phyloP scores from a whole-genome alignment of 2,329 filamentous ascomycete genomes.

The Trichoderma hamatum region DNA sequence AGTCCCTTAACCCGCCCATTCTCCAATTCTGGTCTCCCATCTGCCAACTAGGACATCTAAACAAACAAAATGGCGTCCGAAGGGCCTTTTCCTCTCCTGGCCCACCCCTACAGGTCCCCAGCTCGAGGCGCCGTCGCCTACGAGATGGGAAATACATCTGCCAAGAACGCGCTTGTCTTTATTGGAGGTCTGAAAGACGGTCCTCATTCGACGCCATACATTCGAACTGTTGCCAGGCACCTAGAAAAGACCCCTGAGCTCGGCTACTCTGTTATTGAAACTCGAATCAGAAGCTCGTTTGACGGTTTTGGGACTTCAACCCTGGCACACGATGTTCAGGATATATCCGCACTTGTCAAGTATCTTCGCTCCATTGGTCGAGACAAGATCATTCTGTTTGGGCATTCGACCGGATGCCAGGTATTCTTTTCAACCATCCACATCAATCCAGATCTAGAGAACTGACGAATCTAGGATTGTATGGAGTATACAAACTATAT shows the following conservation, averaged over 20 bases:
- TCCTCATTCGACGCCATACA: conserved; percentile 65
- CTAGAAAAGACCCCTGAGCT: conserved; percentile 45
- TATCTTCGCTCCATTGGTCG: conserved; percentile 56
- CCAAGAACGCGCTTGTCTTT: conserved; percentile 66
- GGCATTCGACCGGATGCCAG: conserved; percentile 63
- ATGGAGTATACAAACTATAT: conserved; percentile 56
- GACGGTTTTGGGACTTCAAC: conserved; percentile 54
- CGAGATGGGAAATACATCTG: conserved; percentile 46
- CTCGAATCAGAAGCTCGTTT: conserved; percentile 59
- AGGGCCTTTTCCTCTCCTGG: conserved; percentile 47
- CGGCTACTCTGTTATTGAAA: conserved; percentile 59
- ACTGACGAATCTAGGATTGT: conserved; percentile 49
- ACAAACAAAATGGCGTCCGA: conserved; percentile 34
- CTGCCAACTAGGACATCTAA: not conserved
- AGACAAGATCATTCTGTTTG: conserved; percentile 57
- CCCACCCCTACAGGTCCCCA: conserved; percentile 51
- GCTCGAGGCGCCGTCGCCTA: conserved; percentile 50
- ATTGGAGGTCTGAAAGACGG: conserved; percentile 73
- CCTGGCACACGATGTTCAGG: conserved; percentile 56
- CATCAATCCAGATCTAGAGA: not conserved
- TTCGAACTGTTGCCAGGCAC: conserved; percentile 49
- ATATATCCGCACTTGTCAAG: conserved; percentile 56
- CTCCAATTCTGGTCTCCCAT: not conserved
- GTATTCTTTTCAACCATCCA: conserved; percentile 37
- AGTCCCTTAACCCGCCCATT: not conserved